These are phyloP conservation scores for Geotrichum candidum DNA, from an alignment of 1,139 yeast genomes.

Conservation along the genomic window DNA sequence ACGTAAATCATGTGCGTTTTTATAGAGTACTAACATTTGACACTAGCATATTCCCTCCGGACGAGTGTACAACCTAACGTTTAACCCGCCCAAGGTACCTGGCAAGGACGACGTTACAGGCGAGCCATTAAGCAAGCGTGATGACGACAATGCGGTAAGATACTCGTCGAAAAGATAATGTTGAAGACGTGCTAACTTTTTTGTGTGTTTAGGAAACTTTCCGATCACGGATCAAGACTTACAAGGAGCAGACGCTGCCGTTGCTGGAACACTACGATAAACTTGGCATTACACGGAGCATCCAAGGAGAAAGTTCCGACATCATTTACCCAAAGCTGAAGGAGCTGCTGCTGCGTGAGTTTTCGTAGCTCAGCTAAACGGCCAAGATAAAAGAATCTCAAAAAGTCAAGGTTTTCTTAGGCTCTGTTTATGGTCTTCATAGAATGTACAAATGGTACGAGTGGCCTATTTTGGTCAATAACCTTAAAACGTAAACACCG, in stretches of 20 bases:
- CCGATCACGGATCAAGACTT: constrained; percentile 57
- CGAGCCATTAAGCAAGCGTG: constrained; percentile 69
- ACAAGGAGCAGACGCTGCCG: constrained; percentile 55
- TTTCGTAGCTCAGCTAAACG: background rate
- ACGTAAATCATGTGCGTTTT: background rate
- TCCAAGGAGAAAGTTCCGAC: constrained; percentile 77
- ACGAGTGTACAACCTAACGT: constrained; percentile 74
- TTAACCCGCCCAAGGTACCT: constrained; percentile 80
- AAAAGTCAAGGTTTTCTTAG: too few species aligned
- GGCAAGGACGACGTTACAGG: constrained; percentile 87
- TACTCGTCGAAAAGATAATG: background rate
- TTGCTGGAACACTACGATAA: constrained; percentile 54
- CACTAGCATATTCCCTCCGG: constrained; percentile 65
- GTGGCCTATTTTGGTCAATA: too few species aligned
- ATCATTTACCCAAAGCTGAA: constrained; percentile 68
- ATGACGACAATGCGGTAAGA: constrained; percentile 62
- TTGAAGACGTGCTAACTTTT: background rate
- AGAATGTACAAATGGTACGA: too few species aligned
- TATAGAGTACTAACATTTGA: background rate
- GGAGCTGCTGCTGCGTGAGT: constrained; percentile 13
- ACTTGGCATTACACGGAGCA: constrained; percentile 49
- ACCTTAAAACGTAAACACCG: too few species aligned
- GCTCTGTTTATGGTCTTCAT: too few species aligned
- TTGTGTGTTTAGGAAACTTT: constrained; percentile 45
- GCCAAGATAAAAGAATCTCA: too few species aligned